These are phyloP conservation scores for Penicillium pulvis DNA, from an alignment of 495 filamentous ascomycete species.

Conservation along the genomic window DNA sequence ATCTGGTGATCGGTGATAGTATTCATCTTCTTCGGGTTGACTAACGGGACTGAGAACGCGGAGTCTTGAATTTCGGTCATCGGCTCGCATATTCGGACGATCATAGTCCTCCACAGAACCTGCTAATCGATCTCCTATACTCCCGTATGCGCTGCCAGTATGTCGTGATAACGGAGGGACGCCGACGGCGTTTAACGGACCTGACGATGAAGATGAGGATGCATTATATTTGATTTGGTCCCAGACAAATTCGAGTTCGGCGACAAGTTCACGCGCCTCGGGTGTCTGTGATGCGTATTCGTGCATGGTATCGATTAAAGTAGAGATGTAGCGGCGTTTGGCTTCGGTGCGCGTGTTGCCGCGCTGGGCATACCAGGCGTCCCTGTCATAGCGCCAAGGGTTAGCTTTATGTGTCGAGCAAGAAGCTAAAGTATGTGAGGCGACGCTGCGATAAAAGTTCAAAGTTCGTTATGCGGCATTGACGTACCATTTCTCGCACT, in stretches of 20 bases:
- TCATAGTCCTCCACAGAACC: constrained; percentile 29
- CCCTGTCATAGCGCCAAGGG: constrained; percentile 44
- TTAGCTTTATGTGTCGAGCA: background rate
- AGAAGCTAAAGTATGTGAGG: background rate
- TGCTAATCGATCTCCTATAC: constrained; percentile 36
- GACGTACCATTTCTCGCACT: constrained; percentile 63
- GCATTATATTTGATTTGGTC: constrained; percentile 91
- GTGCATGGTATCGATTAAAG: constrained; percentile 96
- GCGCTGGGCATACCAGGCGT: constrained; percentile 88
- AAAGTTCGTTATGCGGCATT: background rate
- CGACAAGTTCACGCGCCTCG: constrained; percentile 82
- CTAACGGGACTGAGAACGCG: constrained; percentile 79
- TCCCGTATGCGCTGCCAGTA: constrained; percentile 34
- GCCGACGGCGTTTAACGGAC: constrained; percentile 36
- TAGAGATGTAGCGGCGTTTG: constrained; percentile 90
- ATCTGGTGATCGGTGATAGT: constrained; percentile 43
- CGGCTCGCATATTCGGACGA: constrained; percentile 16
- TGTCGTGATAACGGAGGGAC: constrained; percentile 38
- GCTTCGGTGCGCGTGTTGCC: constrained; percentile 85
- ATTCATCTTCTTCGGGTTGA: constrained; percentile 66
- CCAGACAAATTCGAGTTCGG: constrained; percentile 98
- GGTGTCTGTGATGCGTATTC: constrained; percentile 80
- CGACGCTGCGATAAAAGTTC: background rate
- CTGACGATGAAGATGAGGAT: constrained; percentile 60
- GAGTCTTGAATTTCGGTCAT: constrained; percentile 39